Evolutionary conservation across 1,284 basidiomycete genomes (phyloP).

Genomic region (Tilletia indica): DNA sequence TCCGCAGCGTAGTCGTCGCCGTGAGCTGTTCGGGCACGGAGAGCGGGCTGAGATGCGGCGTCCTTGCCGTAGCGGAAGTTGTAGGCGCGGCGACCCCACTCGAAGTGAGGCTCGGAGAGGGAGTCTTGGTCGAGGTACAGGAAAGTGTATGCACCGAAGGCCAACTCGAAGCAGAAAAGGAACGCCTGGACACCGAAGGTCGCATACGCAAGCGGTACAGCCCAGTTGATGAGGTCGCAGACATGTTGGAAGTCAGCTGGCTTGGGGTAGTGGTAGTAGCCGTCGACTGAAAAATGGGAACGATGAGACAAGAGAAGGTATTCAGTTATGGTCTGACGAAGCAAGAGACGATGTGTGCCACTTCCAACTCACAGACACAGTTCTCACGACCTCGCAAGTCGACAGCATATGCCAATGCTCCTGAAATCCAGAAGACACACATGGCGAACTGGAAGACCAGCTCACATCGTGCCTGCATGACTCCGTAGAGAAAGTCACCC

Average conservation of each 20-base stretch:
- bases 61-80: conserved; percentile 32
- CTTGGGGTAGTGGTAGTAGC: conserved; percentile 57
- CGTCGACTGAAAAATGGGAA: conserved; percentile 39
- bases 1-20: not conserved
- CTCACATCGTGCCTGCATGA: conserved; percentile 55
- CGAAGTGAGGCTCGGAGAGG: conserved; percentile 57
- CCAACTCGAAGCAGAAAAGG: conserved; percentile 45
- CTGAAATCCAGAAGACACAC: conserved; percentile 56
- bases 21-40: not conserved
- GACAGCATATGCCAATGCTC: conserved; percentile 53
- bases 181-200: conserved; percentile 55
- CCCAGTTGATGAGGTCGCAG: conserved; percentile 56
- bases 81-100: conserved; percentile 53
- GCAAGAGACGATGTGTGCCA: not conserved
- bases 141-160: conserved; percentile 53
- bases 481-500: conserved; percentile 50
- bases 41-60: not conserved
- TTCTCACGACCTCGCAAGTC: conserved; percentile 56
- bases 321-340: not conserved
- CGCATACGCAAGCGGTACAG: conserved; percentile 53
- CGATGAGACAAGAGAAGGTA: not conserved
- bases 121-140: conserved; percentile 60
- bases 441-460: conserved; percentile 54
- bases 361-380: conserved; percentile 37
- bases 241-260: conserved; percentile 54